phyloP scores from a whole-genome alignment of 495 filamentous ascomycete species.

The Wilcoxina mikolae region DNA sequence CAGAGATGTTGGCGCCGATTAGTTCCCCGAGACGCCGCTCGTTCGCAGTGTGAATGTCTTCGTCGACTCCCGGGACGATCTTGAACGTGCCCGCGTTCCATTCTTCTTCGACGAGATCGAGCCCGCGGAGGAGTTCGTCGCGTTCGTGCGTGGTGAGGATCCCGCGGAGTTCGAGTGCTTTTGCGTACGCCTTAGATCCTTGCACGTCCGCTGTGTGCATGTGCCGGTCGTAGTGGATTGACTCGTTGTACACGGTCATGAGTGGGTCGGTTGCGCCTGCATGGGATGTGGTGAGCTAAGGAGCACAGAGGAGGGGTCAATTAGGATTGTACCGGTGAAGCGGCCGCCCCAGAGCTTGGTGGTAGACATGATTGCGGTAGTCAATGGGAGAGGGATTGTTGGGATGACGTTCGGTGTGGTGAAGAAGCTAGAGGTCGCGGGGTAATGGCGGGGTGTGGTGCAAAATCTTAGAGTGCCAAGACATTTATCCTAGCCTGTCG shows the following conservation, averaged over 20 bases:
- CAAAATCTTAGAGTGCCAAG: no score
- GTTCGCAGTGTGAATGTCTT: constrained; percentile 81
- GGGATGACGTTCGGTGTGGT: not conserved
- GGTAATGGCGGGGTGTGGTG: not conserved
- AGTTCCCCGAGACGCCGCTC: constrained; percentile 81
- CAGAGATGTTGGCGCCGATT: constrained; percentile 70
- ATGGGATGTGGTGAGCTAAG: constrained; percentile 4
- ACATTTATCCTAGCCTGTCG: no score
- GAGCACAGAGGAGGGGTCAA: constrained; percentile 8
- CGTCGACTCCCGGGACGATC: constrained; percentile 48
- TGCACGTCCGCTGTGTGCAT: constrained; percentile 71
- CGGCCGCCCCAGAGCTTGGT: constrained; percentile 72
- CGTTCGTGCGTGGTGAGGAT: constrained; percentile 69
- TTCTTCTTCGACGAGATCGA: constrained; percentile 57
- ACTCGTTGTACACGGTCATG: constrained; percentile 80
- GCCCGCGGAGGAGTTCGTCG: constrained; percentile 56
- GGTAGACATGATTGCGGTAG: constrained; percentile 21
- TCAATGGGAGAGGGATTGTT: not conserved
- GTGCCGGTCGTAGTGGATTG: constrained; percentile 67
- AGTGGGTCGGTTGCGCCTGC: constrained; percentile 68
- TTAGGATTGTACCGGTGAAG: constrained; percentile 46
- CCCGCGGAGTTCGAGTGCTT: constrained; percentile 60
- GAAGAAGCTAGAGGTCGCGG: not conserved
- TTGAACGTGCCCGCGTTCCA: constrained; percentile 50
- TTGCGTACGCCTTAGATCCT: constrained; percentile 74